Conservation (phyloP, 2,329 filamentous ascomycete species). For the Aschersonia sp. region DNA sequence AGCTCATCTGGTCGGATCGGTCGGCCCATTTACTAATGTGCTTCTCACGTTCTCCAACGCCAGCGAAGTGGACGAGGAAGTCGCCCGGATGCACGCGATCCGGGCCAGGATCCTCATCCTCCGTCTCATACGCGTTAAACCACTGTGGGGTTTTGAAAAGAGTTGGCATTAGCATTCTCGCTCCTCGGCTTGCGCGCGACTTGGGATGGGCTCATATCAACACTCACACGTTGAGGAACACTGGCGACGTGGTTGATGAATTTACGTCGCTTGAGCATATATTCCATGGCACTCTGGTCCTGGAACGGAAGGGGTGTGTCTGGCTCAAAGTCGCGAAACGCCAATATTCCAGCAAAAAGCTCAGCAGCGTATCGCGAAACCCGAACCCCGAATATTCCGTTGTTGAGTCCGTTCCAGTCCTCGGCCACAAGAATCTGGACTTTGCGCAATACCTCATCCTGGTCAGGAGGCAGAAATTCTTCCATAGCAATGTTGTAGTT, state of each 20-base stretch:
- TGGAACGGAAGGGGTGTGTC: conserved; percentile 5
- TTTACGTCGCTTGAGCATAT: conserved; percentile 4
- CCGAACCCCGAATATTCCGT: conserved; percentile 7
- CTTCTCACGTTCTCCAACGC: not conserved
- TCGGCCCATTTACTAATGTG: conserved; percentile 2
- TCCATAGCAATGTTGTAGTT: conserved; percentile 4
- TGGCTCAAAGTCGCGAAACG: conserved; percentile 6
- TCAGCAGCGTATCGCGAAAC: conserved; percentile 7
- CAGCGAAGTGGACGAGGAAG: conserved; percentile 9
- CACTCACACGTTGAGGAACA: conserved; percentile 6
- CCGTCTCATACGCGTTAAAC: conserved; percentile 8
- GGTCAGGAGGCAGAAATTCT: conserved; percentile 1
- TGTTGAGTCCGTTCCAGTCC: conserved; percentile 3
- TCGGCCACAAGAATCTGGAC: conserved; percentile 1
- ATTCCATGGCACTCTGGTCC: conserved; percentile 9
- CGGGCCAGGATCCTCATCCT: not conserved
- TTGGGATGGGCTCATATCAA: no score
- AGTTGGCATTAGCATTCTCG: no score
- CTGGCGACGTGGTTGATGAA: conserved; percentile 4
- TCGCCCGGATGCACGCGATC: conserved; percentile 4
- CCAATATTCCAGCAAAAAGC: conserved; percentile 7
- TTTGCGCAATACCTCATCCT: not conserved
- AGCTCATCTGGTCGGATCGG: not conserved
- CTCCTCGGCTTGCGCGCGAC: no score
- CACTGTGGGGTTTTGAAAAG: conserved; percentile 2